These are phyloP conservation scores for Microascus cirrosus DNA, from an alignment of 2,329 filamentous ascomycete genomes.

Conservation along the genomic window DNA sequence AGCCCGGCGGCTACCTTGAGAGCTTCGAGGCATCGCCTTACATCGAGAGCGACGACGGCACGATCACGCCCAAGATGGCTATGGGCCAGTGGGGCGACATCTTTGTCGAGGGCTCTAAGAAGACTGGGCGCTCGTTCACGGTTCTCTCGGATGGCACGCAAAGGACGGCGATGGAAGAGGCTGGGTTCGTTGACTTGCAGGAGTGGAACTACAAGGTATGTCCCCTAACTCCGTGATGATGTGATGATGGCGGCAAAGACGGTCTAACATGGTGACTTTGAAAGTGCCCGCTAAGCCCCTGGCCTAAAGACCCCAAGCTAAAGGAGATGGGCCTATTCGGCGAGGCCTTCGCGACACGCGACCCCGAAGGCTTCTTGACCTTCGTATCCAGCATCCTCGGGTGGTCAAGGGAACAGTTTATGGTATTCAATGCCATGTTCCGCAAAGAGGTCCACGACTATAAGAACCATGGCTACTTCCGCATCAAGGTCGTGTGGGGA, in stretches of 20 bases:
- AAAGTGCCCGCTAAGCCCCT: constrained; percentile 9
- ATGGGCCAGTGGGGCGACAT: constrained; percentile 15
- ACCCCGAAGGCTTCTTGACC: constrained; percentile 8
- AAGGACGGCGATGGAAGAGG: constrained; percentile 9
- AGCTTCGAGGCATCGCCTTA: constrained; percentile 25
- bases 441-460: constrained; percentile 5
- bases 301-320: constrained; percentile 11
- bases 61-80: constrained; percentile 14
- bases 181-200: constrained; percentile 11
- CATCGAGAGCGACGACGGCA: constrained; percentile 15
- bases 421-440: constrained; percentile 7
- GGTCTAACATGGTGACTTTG: no score
- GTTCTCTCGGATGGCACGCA: constrained; percentile 12
- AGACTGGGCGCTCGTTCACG: constrained; percentile 17
- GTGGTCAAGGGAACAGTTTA: constrained; percentile 8
- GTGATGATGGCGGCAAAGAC: not conserved
- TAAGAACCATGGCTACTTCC: constrained; percentile 14
- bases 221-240: not conserved
- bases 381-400: constrained; percentile 9
- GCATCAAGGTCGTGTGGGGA: not conserved
- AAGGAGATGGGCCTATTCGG: constrained; percentile 10
- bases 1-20: constrained; percentile 22
- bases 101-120: constrained; percentile 16
- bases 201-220: constrained; percentile 6
- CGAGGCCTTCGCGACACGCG: constrained; percentile 11